Percentiles rank a stretch among this genome's conserved stretches.
Evolutionary conservation across 371 early-diverging fungal species (phyloP).

Genomic region (Mucor saturninus): DNA sequence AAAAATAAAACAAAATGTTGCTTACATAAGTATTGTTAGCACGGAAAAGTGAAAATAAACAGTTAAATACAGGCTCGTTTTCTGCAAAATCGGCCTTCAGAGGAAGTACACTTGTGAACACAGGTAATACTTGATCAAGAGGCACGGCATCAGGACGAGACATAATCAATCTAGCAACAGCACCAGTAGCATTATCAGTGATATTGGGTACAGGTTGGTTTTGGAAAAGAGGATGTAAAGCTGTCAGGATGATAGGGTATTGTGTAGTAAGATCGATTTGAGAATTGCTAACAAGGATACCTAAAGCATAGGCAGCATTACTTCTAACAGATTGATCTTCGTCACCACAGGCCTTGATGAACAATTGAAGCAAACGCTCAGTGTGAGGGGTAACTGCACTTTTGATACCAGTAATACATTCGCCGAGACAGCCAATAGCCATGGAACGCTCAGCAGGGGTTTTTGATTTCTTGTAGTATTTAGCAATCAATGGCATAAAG

Average conservation of each 20-base stretch:
- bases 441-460: constrained; percentile 83
- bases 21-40: constrained; percentile 47
- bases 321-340: constrained; percentile 83
- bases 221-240: constrained; percentile 76
- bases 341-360: constrained; percentile 75
- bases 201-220: constrained; percentile 66
- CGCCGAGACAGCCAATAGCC: constrained; percentile 89
- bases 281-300: constrained; percentile 72
- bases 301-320: constrained; percentile 86
- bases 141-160: constrained; percentile 75
- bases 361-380: constrained; percentile 65
- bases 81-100: constrained; percentile 81
- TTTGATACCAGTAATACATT: constrained; percentile 79
- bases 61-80: constrained; percentile 77
- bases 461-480: constrained; percentile 79
- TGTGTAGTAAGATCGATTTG: constrained; percentile 73
- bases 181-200: constrained; percentile 82
- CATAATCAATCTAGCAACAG: constrained; percentile 43
- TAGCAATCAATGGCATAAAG: constrained; percentile 82
- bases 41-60: constrained; percentile 66
- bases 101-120: constrained; percentile 72
- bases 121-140: constrained; percentile 76
- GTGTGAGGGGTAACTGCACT: constrained; percentile 78
- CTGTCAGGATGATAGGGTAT: constrained; percentile 72
- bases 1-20: too few relatives aligned